Conservation (phyloP, 306 rosid species). For the Quercus alba region DNA sequence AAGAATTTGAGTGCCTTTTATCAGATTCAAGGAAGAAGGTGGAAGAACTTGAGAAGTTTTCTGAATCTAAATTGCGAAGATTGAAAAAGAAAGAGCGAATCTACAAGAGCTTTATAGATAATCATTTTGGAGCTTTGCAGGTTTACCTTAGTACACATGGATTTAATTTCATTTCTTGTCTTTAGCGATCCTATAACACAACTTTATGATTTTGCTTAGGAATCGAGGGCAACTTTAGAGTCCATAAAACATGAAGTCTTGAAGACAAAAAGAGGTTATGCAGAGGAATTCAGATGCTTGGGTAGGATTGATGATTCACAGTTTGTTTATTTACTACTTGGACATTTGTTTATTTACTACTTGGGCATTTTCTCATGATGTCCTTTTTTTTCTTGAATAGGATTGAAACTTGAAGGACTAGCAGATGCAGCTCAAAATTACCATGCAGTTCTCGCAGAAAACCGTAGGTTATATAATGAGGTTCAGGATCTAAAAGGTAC, state of each 20-base stretch:
- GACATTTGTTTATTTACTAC: conserved; percentile 2
- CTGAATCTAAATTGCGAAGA: conserved; percentile 69
- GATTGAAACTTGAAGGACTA: conserved; percentile 69
- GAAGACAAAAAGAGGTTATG: conserved; percentile 60
- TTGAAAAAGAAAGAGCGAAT: conserved; percentile 77
- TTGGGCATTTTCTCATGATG: conserved; percentile 18
- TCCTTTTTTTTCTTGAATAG: conserved; percentile 28
- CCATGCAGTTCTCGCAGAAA: conserved; percentile 77
- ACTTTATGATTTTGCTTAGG: conserved; percentile 43
- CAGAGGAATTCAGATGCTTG: conserved; percentile 67
- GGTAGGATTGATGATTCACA: conserved; percentile 47
- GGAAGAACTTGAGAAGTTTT: conserved; percentile 66
- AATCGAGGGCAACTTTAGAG: conserved; percentile 56
- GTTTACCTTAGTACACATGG: conserved; percentile 39
- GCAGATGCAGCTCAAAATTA: conserved; percentile 91
- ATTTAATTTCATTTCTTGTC: conserved; percentile 10
- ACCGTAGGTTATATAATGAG: conserved; percentile 85
- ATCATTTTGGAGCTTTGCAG: conserved; percentile 64
- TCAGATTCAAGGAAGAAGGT: conserved; percentile 60
- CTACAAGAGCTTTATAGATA: conserved; percentile 50
- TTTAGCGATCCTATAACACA: conserved; percentile 12
- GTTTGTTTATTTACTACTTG: background rate
- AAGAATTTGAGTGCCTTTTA: conserved; percentile 55
- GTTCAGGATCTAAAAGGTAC: conserved; percentile 97
- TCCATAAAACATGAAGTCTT: conserved; percentile 60